Evolutionary conservation across 2,329 filamentous ascomycete species (phyloP).

Genomic region (Claviceps fusiformis): DNA sequence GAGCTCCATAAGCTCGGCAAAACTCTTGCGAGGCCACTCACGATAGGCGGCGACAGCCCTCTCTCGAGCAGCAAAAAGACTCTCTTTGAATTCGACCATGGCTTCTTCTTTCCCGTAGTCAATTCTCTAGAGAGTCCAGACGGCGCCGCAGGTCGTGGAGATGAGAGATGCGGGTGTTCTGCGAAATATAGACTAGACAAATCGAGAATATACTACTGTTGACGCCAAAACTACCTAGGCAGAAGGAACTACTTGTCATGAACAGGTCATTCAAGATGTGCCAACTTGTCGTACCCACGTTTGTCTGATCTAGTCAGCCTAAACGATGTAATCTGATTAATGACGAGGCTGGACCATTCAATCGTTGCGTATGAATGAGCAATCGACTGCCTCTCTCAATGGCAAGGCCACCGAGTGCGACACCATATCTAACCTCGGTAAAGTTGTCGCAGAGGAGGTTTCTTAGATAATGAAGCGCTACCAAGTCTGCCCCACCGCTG

Average conservation of each 20-base stretch:
- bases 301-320: not conserved
- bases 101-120: not conserved
- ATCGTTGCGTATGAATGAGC: not conserved
- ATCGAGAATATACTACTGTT: not conserved
- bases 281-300: not conserved
- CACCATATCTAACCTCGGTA: not conserved
- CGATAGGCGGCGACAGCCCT: not conserved
- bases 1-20: constrained; percentile 18
- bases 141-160: not conserved
- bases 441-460: not conserved
- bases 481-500: not conserved
- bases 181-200: not conserved
- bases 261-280: not conserved
- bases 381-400: too few relatives aligned
- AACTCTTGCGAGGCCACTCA: constrained; percentile 12
- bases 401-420: not conserved
- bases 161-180: not conserved
- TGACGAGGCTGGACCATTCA: not conserved
- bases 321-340: not conserved
- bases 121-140: not conserved
- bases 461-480: not conserved
- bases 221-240: not conserved
- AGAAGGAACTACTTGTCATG: not conserved
- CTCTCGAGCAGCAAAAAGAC: not conserved
- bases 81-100: constrained; percentile 3